Evolutionary conservation across 1,139 yeast genomes (phyloP).

Genomic region (Hemisphaericaspora xylanilytica): DNA sequence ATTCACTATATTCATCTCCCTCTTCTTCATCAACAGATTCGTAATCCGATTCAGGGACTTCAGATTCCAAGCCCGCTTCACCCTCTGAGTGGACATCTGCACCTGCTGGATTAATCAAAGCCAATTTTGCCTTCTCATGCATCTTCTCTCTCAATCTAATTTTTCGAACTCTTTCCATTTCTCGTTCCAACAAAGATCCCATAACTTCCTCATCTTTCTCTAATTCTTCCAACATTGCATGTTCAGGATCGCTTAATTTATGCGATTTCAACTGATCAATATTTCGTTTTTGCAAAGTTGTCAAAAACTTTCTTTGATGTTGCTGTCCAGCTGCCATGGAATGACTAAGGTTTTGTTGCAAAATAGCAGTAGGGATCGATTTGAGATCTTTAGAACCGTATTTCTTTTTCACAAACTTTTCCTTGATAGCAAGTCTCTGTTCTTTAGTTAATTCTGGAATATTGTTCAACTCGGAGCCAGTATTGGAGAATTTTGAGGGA

Average conservation of each 20-base stretch:
- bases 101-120: constrained; percentile 22
- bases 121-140: constrained; percentile 37
- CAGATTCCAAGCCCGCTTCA: constrained; percentile 21
- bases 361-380: background rate
- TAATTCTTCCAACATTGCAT: constrained; percentile 32
- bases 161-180: constrained; percentile 52
- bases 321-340: background rate
- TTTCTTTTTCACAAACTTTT: constrained; percentile 30
- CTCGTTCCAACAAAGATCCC: constrained; percentile 60
- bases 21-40: constrained; percentile 11
- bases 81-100: constrained; percentile 19
- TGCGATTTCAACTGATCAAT: constrained; percentile 32
- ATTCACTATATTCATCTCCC: constrained; percentile 16
- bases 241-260: constrained; percentile 28
- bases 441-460: constrained; percentile 41
- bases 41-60: constrained; percentile 21
- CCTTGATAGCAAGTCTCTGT: constrained; percentile 32
- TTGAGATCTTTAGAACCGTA: constrained; percentile 3
- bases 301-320: constrained; percentile 17
- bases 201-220: constrained; percentile 43
- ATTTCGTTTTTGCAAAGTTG: constrained; percentile 33
- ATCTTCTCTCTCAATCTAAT: constrained; percentile 51
- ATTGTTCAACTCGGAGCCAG: constrained; percentile 14
- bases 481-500: constrained; percentile 12
- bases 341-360: background rate